Evolutionary conservation across 768 basidiomycete species (phyloP).

Genomic region (Lepiota subincarnata): DNA sequence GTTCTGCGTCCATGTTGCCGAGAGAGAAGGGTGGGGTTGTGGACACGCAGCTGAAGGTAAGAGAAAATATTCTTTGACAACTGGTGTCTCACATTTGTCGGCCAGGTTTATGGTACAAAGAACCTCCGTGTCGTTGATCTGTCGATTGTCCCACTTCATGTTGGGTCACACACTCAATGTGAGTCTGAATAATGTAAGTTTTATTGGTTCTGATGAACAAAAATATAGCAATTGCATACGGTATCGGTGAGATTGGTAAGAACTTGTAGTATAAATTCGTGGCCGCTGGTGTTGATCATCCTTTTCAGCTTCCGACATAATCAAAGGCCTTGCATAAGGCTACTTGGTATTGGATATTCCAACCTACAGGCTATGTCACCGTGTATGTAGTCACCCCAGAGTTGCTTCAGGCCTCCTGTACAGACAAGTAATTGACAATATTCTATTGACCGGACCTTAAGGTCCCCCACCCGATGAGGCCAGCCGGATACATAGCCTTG

Average conservation of each 20-base stretch:
- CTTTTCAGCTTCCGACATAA: not conserved
- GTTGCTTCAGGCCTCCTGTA: too few species aligned
- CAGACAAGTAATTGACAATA: too few species aligned
- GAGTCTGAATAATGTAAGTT: constrained; percentile 1
- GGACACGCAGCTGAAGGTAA: constrained; percentile 42
- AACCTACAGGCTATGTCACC: too few species aligned
- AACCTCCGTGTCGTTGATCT: constrained; percentile 54
- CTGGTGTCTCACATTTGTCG: not conserved
- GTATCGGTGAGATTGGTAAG: not conserved
- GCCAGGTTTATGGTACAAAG: constrained; percentile 52
- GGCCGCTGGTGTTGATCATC: too few species aligned
- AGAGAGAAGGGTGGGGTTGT: constrained; percentile 49
- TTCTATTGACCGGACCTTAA: too few species aligned
- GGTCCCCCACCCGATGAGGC: too few species aligned
- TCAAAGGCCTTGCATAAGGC: not conserved
- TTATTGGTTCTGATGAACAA: not conserved
- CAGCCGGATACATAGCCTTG: too few species aligned
- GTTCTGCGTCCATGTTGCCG: constrained; percentile 53
- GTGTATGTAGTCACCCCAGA: too few species aligned
- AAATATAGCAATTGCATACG: not conserved
- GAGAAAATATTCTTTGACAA: not conserved
- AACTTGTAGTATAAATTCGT: too few species aligned
- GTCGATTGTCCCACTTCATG: constrained; percentile 48
- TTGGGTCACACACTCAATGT: constrained; percentile 46
- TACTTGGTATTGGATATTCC: not conserved